Evolutionary conservation across 2,329 filamentous ascomycete genomes (phyloP).

Genomic region (Chrysosporium queenslandicum): DNA sequence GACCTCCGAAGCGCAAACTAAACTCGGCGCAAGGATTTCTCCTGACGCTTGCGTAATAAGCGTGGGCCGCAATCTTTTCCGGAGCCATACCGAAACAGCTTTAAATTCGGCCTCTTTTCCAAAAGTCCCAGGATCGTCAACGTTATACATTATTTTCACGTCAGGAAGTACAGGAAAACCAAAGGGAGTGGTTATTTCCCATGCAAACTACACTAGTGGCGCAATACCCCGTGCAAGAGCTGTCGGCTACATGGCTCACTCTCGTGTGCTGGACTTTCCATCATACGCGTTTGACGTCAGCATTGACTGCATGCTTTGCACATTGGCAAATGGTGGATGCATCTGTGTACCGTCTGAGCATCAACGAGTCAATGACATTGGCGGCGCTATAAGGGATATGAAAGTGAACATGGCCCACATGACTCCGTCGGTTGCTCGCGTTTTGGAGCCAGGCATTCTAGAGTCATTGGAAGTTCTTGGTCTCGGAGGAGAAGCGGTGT

Average conservation of each 20-base stretch:
- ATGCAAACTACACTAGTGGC: slow-evolving; percentile 49
- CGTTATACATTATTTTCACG: slow-evolving; percentile 52
- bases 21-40: slow-evolving; percentile 10
- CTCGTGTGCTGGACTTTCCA: slow-evolving; percentile 49
- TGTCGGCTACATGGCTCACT: slow-evolving; percentile 40
- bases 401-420: slow-evolving; percentile 48
- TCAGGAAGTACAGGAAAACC: slow-evolving; percentile 46
- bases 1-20: slow-evolving; percentile 15
- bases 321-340: slow-evolving; percentile 48
- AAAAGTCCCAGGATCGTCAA: slow-evolving; percentile 13
- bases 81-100: background rate
- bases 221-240: slow-evolving; percentile 45
- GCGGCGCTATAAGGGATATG: slow-evolving; percentile 42
- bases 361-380: slow-evolving; percentile 42
- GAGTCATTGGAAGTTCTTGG: slow-evolving; percentile 34
- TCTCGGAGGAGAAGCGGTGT: slow-evolving; percentile 39
- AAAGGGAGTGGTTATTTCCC: slow-evolving; percentile 54
- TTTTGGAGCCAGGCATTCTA: slow-evolving; percentile 36
- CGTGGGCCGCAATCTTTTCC: slow-evolving; percentile 7
- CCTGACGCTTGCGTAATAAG: slow-evolving; percentile 9
- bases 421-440: slow-evolving; percentile 49
- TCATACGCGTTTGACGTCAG: slow-evolving; percentile 16
- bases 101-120: background rate
- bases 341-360: slow-evolving; percentile 48
- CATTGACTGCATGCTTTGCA: slow-evolving; percentile 25